Conservation (phyloP, 805 yeast species). For the Kurtzmaniella fragi region DNA sequence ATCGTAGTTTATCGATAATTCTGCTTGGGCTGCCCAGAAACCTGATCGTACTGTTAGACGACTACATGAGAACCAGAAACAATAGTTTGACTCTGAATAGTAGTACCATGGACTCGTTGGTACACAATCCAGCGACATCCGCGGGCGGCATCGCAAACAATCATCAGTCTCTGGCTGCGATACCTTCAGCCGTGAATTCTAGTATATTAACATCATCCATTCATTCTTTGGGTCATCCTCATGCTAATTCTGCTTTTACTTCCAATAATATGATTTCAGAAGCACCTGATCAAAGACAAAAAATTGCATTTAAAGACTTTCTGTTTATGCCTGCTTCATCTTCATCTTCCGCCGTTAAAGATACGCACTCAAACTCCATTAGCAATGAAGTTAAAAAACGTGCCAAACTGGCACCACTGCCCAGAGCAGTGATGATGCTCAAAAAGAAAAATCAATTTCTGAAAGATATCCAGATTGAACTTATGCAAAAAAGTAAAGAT, state of each 20-base stretch:
- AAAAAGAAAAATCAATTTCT: constrained; percentile 28
- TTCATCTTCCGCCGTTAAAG: neutral
- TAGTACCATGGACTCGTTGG: constrained; percentile 2
- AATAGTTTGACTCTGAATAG: constrained; percentile 19
- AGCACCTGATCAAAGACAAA: too few species aligned
- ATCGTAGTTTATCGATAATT: constrained; percentile 2
- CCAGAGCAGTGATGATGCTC: constrained; percentile 19
- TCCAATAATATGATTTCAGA: neutral
- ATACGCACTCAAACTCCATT: neutral
- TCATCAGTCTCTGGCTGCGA: constrained; percentile 1
- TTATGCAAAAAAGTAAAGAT: constrained; percentile 8
- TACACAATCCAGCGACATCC: constrained; percentile 10
- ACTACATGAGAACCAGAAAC: constrained; percentile 24
- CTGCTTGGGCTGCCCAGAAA: constrained; percentile 23
- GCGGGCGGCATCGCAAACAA: constrained; percentile 1
- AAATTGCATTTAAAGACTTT: neutral
- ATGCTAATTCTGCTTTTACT: neutral
- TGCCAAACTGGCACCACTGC: neutral
- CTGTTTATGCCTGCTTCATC: neutral
- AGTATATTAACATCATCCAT: too few species aligned
- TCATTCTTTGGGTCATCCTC: neutral
- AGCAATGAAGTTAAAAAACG: neutral
- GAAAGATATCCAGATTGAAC: constrained; percentile 36
- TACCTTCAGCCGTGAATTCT: neutral
- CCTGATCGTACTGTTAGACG: constrained; percentile 37